These are phyloP conservation scores for Endocladia muricata DNA, from an alignment of 31 red algal species.

Conservation along the genomic window DNA sequence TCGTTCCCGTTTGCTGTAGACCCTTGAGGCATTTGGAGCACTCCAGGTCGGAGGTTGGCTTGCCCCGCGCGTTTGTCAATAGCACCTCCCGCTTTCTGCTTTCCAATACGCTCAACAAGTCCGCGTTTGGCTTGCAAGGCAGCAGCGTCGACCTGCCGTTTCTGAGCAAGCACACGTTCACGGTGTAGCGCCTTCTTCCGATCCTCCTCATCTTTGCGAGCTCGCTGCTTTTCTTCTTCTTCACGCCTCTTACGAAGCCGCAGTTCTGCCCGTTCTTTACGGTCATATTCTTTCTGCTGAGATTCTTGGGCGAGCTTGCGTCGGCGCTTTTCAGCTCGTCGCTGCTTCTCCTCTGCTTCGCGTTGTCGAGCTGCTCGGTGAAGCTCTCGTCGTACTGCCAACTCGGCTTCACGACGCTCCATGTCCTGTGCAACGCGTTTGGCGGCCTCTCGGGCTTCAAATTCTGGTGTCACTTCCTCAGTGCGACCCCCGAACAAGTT, in stretches of 20 bases:
- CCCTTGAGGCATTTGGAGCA: neutral
- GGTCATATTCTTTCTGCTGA: slow-evolving; percentile 34
- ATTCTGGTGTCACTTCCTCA: neutral
- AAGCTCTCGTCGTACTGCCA: slow-evolving; percentile 43
- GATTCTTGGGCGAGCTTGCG: slow-evolving; percentile 7
- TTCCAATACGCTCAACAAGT: no score
- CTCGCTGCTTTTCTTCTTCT: slow-evolving; percentile 44
- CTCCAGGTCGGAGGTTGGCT: neutral
- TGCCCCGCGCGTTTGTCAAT: neutral
- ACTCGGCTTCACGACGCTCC: slow-evolving; percentile 59
- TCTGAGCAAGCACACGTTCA: slow-evolving; percentile 28
- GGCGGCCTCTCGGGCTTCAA: slow-evolving; percentile 14
- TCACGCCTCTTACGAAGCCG: slow-evolving; percentile 23
- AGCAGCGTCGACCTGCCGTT: slow-evolving; percentile 5
- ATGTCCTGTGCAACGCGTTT: slow-evolving; percentile 44
- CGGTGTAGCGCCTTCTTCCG: slow-evolving; percentile 50
- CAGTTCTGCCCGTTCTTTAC: slow-evolving; percentile 36
- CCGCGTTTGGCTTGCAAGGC: no score
- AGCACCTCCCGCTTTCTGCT: neutral
- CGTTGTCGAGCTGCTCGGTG: slow-evolving; percentile 34
- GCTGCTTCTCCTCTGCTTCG: slow-evolving; percentile 51
- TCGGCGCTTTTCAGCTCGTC: slow-evolving; percentile 33
- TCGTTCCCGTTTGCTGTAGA: neutral
- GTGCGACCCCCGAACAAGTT: slow-evolving; percentile 17
- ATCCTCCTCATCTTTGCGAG: slow-evolving; percentile 60